Percentiles rank a stretch among this genome's conserved stretches.
These are phyloP conservation scores for Hypoxylon sp. DNA, from an alignment of 2,329 filamentous ascomycete genomes.

Conservation along the genomic window DNA sequence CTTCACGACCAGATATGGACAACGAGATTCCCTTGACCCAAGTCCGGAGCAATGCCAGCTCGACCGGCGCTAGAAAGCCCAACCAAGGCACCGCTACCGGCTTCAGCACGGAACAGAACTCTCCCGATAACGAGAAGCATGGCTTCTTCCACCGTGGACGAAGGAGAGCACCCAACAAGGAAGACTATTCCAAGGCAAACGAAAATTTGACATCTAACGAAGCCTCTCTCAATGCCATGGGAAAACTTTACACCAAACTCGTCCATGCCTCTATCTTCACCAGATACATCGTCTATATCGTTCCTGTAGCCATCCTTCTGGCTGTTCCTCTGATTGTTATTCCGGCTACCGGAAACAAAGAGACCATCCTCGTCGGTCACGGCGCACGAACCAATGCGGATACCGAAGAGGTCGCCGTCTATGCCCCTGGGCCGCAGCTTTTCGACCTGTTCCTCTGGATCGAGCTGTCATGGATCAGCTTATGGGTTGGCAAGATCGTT, in stretches of 20 bases:
- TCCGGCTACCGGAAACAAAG: slow-evolving; percentile 53
- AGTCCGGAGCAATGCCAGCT: slow-evolving; percentile 64
- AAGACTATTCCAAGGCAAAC: slow-evolving; percentile 51
- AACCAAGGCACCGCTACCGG: slow-evolving; percentile 49
- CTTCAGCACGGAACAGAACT: slow-evolving; percentile 48
- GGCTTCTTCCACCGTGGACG: slow-evolving; percentile 58
- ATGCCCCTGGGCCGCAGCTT: slow-evolving; percentile 56
- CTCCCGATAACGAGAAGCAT: slow-evolving; percentile 55
- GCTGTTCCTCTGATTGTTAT: slow-evolving; percentile 69
- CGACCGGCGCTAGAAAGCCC: slow-evolving; percentile 61
- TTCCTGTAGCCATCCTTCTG: slow-evolving; percentile 69
- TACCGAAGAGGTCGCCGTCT: slow-evolving; percentile 30
- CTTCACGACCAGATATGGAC: slow-evolving; percentile 35
- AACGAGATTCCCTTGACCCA: slow-evolving; percentile 47
- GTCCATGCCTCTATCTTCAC: slow-evolving; percentile 70
- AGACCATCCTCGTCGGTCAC: slow-evolving; percentile 50
- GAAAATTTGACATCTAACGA: slow-evolving; percentile 60
- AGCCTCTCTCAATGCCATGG: slow-evolving; percentile 69
- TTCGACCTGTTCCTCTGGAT: slow-evolving; percentile 74
- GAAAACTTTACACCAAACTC: slow-evolving; percentile 70
- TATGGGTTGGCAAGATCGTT: slow-evolving; percentile 73
- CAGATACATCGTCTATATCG: slow-evolving; percentile 73
- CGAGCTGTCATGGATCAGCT: slow-evolving; percentile 71
- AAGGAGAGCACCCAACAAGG: slow-evolving; percentile 56
- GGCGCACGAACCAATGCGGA: slow-evolving; percentile 36